These are phyloP conservation scores for Globisporangium carolinianum DNA, from an alignment of 352 stramenopile genomes.

Conservation along the genomic window DNA sequence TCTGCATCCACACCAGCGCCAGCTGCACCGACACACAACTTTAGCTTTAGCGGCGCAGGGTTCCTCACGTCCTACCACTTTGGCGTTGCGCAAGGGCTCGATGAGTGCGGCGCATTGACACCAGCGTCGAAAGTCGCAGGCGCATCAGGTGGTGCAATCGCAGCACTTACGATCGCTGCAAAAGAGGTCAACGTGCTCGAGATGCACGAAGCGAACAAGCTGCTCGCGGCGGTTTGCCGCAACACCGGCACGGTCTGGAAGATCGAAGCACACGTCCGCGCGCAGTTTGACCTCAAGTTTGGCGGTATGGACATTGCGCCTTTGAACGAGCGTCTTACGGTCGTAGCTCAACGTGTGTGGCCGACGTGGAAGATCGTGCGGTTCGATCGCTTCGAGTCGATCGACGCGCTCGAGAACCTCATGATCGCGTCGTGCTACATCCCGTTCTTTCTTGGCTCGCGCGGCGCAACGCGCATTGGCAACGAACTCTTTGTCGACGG, in stretches of 20 bases:
- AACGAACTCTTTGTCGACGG: conserved; percentile 68
- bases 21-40: conserved; percentile 22
- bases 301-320: conserved; percentile 26
- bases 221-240: conserved; percentile 46
- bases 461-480: conserved; percentile 44
- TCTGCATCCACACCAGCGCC: neutral
- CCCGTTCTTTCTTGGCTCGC: conserved; percentile 61
- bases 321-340: conserved; percentile 44
- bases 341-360: conserved; percentile 70
- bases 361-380: conserved; percentile 40
- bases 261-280: conserved; percentile 50
- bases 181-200: conserved; percentile 33
- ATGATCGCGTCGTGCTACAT: conserved; percentile 75
- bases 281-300: conserved; percentile 51
- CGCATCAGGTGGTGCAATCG: conserved; percentile 64
- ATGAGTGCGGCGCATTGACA: conserved; percentile 41
- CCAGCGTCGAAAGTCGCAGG: conserved; percentile 51
- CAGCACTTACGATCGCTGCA: conserved; percentile 52
- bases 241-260: conserved; percentile 54
- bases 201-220: conserved; percentile 57
- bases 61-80: conserved; percentile 82
- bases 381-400: conserved; percentile 50
- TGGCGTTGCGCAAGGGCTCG: conserved; percentile 52
- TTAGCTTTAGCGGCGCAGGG: conserved; percentile 73
- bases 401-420: conserved; percentile 48